Evolutionary conservation across 2,329 filamentous ascomycete species (phyloP), one percentile per base, ranked within the genome.

Genomic region (Venturia oleaginea): DNA sequence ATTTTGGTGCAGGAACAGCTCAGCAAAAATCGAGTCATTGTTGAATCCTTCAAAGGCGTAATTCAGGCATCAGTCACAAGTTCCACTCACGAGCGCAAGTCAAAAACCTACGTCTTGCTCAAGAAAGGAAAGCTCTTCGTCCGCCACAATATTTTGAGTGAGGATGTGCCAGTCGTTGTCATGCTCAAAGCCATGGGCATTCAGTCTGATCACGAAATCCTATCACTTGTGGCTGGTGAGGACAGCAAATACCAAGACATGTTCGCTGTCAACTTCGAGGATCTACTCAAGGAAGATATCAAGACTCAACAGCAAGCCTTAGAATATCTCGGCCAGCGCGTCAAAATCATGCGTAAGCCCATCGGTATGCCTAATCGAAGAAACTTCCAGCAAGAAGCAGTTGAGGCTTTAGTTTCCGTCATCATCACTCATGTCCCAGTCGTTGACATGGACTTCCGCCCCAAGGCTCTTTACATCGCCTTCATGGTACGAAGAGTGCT

Each of bases 11-110:
- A 99, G 76, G 95, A 99, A 74, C 94, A 99, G 78, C 80, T 99
- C 73, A 99, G 94, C 83, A 99, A 99, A 83, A 99, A 99, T 77
- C 87, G 94, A 79, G 90, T 99, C 71, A 97, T 99, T 74, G 93
- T 99, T 19, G 95, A 99, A 77, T 88, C 91, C 64, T 96, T 96
- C 78, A 97, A 97, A 77, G 90, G 90, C 66, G 87, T 96, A 68
- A 93, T 97, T 65, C 91, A 93, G 69, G 94, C 95, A 43, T 97
- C 94, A 1, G 94, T 97, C 37, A 99, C 92, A 8, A 95, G 92
- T 85, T 97, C 94, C 37, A 97, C 95, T 1, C 92, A 97, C 76
- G 94, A 97, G 75, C 86, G 95, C 71, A 97, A 97, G 76, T 97
- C 94, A 13, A 99, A 99, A 79, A 97, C 91, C 64, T 97, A 97